Base-by-base conservation (phyloP, 345 rosid species). In the Eucalyptus melliodora region DNA sequence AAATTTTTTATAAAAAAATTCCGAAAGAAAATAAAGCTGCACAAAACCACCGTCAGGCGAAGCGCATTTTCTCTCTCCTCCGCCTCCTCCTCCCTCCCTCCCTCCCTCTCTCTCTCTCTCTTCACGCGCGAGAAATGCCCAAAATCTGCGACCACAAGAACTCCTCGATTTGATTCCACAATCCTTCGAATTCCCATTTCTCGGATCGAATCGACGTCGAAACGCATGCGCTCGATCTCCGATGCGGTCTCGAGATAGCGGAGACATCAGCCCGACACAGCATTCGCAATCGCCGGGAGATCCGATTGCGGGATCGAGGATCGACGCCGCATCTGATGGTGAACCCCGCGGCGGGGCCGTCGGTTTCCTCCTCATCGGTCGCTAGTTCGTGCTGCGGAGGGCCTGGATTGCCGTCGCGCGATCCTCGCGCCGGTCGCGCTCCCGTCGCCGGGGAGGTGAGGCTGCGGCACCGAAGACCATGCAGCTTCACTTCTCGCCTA, bases 401-500 rank as follows among this genome's bases (percentile, higher is more conserved):
- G 62, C 62, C 62, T 59, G 87, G 60, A 85, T 55, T 49, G 50
- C 34, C 80, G 65, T 50, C 80, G 65, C 69, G 86, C n/a, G 14
- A 49, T 55, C 47, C 81, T 23, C 59, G 90, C 60, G 77, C 87
- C 82, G 87, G 88, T 88, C 30, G 85, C 47, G 86, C 62, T 47
- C 16, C 86, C 82, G 65, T 21, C 51, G 51, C 17, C 83, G 55
- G 89, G 89, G 91, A 88, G 86, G 94, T 90, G 97, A 91, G 94
- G 97, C 97, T 97, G 89, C 94, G 12, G 62, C 62, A 56, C 27
- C 90, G 93, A 91, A 90, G 95, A 97, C 94, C 94, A 98, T 98
- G 99, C 99, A 95, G 99, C 99, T 98, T 96, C 99, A 96, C 97
- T 92, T 98, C 95, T 98, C 99, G 94, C 99, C 98, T 93, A 97